A percentile compares a stretch with the other conserved stretches of the same genome.
phyloP scores from a whole-genome alignment of 2,329 filamentous ascomycete genomes.

The Stenocarpella maydis region DNA sequence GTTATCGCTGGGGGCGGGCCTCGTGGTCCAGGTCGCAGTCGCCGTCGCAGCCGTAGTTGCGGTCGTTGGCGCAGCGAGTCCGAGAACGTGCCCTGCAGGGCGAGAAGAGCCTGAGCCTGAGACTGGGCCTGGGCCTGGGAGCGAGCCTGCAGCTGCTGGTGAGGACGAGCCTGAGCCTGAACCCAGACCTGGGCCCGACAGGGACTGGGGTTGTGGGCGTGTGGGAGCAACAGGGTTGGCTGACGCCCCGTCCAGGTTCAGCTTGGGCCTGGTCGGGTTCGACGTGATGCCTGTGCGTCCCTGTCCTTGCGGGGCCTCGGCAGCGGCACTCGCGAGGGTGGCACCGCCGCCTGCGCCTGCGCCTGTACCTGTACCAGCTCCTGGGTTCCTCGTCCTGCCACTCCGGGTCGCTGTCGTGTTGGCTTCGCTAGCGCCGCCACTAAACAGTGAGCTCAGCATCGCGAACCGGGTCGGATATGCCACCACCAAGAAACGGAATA shows the following conservation, averaged over 20 bases:
- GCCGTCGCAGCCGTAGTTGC: constrained; percentile 13
- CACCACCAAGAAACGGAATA: not conserved
- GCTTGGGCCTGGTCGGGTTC: constrained; percentile 23
- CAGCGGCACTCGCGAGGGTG: constrained; percentile 29
- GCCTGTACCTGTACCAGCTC: constrained; percentile 20
- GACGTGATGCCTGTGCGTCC: constrained; percentile 25
- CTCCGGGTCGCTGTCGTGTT: constrained; percentile 14
- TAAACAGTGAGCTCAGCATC: constrained; percentile 31
- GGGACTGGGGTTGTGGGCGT: constrained; percentile 28
- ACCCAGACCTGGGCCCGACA: constrained; percentile 28
- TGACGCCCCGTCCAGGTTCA: constrained; percentile 23
- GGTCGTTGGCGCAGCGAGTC: constrained; percentile 22
- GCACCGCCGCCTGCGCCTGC: constrained; percentile 15
- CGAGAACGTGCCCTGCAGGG: constrained; percentile 31
- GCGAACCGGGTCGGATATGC: constrained; percentile 29
- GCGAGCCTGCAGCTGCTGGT: not conserved
- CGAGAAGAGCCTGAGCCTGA: constrained; percentile 7
- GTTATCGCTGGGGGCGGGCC: constrained; percentile 33
- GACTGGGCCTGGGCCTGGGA: not conserved
- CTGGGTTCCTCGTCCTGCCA: not conserved
- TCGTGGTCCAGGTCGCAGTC: constrained; percentile 2
- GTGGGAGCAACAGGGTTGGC: constrained; percentile 18
- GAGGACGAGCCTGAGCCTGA: constrained; percentile 15
- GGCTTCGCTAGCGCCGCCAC: constrained; percentile 25
- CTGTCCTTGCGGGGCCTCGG: constrained; percentile 25